Percentiles rank a stretch among this genome's conserved stretches.
phyloP scores from a whole-genome alignment of 306 rosid genomes.

The barrel medic (Medicago truncatula) region MtrunA17r5.0-ANR NC_053046.1:2347501-2348000 shows the following conservation, averaged over 20 bases:
- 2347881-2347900: conserved; percentile 66
- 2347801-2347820: conserved; percentile 84
- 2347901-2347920: conserved; percentile 78
- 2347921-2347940: conserved; percentile 85
- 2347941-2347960: conserved; percentile 97
- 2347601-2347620: conserved; percentile 81
- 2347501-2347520: conserved; percentile 22
- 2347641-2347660: conserved; percentile 92
- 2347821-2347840: conserved; percentile 94
- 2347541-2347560: conserved; percentile 32
- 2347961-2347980: conserved; percentile 88
- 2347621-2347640: conserved; percentile 90
- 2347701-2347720: conserved; percentile 77
- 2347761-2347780: conserved; percentile 85
- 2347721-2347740: conserved; percentile 90
- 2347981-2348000: conserved; percentile 86
- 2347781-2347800: conserved; percentile 88
- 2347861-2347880: conserved; percentile 92
- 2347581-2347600: conserved; percentile 88
- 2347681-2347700: conserved; percentile 93
- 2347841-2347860: conserved; percentile 96
- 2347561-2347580: conserved; percentile 84
- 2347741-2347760: conserved; percentile 87
- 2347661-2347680: conserved; percentile 85
- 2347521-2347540: conserved; percentile 14